Evolutionary conservation across 225 moss, liverwort and hornwort species (phyloP).

Genomic region (Sphagnum tenellum): DNA sequence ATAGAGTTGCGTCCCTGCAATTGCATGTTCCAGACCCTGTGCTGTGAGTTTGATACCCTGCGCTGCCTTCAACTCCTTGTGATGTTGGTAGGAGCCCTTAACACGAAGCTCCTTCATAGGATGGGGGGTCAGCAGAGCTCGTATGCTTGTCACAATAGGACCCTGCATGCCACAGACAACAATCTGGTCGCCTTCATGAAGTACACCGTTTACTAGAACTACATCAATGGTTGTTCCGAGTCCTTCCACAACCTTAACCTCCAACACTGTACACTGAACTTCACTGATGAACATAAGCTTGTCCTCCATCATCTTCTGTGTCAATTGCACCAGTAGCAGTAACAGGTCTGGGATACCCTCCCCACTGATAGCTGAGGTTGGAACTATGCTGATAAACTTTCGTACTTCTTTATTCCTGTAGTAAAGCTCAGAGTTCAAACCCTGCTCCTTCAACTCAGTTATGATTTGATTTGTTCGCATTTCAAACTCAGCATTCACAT

Average conservation of each 20-base stretch:
- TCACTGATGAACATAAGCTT: conserved; percentile 98
- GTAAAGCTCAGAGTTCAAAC: conserved; percentile 96
- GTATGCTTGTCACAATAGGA: conserved; percentile 81
- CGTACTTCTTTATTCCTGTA: conserved; percentile 96
- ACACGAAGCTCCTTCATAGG: conserved; percentile 99
- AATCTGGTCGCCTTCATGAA: conserved; percentile 95
- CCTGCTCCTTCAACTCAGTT: conserved; percentile 86
- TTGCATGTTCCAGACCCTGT: conserved; percentile 97
- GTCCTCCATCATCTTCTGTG: conserved; percentile 99
- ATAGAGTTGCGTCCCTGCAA: conserved; percentile 90
- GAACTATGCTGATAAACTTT: conserved; percentile 83
- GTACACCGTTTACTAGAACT: conserved; percentile 92
- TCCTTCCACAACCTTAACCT: conserved; percentile 97
- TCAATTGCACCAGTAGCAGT: conserved; percentile 91
- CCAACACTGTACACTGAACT: conserved; percentile 91
- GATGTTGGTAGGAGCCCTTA: conserved; percentile 95
- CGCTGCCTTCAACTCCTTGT: conserved; percentile 96
- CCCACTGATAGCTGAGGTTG: conserved; percentile 96
- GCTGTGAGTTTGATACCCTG: conserved; percentile 97
- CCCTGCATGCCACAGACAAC: conserved; percentile 99
- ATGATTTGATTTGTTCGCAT: conserved; percentile 65
- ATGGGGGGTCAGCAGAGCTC: conserved; percentile 92
- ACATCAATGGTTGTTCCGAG: conserved; percentile 98
- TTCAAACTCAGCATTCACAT: conserved; percentile 88
- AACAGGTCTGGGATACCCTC: conserved; percentile 98